Evolutionary conservation across 2,329 filamentous ascomycete species (phyloP), one percentile per base, ranked within the genome.

Genomic region (Fusarium avenaceum): DNA sequence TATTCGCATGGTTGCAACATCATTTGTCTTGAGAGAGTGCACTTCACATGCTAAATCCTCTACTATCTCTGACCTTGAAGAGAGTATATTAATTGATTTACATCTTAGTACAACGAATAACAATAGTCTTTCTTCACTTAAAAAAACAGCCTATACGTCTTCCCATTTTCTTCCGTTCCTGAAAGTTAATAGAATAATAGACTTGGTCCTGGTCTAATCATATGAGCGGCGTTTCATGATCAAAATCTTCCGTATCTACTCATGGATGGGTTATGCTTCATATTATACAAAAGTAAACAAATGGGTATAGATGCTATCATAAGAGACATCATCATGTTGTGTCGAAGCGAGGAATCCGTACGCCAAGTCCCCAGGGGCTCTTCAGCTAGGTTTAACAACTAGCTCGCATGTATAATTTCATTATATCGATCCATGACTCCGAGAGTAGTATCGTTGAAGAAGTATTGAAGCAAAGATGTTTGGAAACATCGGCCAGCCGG

Each of bases 281-380:
- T 56, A 54, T 51, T 13, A 50, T 67, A 57, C 50, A 57, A 24
- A 48, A 48, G 49, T 63, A 64, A 64, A 60, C 57, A 70, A 69
- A 69, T 67, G 67, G 66, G 67, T 70, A 69, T 69, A 64, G 62
- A 57, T 64, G 57, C 62, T 59, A 67, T 69, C 56, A 57, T 70
- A 15, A 62, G 35, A 63, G 57, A 64, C 57, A 44, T 63, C 66
- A 67, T 70, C 66, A 67, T 64, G 47, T 60, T 63, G 52, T 63
- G 44, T 59, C 51, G 28, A 60, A 48, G 38, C 19, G 50, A 33
- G 20, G 70, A 56, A 67, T 53, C 57, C 47, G 40, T 62, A 49
- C 35, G 60, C 58, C 63, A 60, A 53, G 35, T 38, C 50, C 55
- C 30, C 46, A 28, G 24, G 35, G 45, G 51, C 30, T 15, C 44